These are phyloP conservation scores for Alternaria longipes DNA, from an alignment of 2,329 filamentous ascomycete genomes.

Conservation along the genomic window DNA sequence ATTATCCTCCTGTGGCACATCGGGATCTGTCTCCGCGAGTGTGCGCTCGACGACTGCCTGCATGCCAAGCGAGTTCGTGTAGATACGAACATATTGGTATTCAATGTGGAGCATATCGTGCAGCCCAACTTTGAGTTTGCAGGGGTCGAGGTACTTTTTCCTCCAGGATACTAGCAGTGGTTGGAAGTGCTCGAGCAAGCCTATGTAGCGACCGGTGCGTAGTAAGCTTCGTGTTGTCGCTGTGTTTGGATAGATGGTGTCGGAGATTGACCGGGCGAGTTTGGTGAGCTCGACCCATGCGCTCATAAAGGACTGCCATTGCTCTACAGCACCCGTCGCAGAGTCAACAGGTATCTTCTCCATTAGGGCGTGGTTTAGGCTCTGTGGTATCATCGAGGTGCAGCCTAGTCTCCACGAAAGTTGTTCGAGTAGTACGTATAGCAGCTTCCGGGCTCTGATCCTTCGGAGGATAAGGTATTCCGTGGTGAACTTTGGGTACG, in stretches of 20 bases:
- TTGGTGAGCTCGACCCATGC: constrained; percentile 58
- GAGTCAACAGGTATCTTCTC: constrained; percentile 53
- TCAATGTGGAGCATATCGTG: constrained; percentile 64
- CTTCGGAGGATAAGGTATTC: constrained; percentile 45
- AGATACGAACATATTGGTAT: constrained; percentile 57
- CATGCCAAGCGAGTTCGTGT: constrained; percentile 61
- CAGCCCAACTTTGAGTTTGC: constrained; percentile 50
- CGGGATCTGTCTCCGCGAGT: constrained; percentile 51
- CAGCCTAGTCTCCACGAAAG: constrained; percentile 62
- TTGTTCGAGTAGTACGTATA: constrained; percentile 61
- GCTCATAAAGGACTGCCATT: constrained; percentile 63
- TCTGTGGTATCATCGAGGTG: constrained; percentile 62
- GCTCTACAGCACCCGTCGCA: constrained; percentile 50
- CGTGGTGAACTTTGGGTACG: constrained; percentile 43
- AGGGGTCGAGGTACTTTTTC: constrained; percentile 51
- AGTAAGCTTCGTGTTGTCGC: constrained; percentile 53
- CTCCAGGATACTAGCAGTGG: constrained; percentile 54
- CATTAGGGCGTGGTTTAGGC: constrained; percentile 51
- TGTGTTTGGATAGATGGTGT: constrained; percentile 62
- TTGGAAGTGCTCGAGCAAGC: constrained; percentile 58
- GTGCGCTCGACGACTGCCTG: constrained; percentile 67
- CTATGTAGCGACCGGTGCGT: constrained; percentile 61
- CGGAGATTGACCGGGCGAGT: constrained; percentile 61
- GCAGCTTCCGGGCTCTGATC: constrained; percentile 47
- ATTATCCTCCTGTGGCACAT: constrained; percentile 50